A percentile compares a stretch with the other conserved stretches of the same genome.
Conservation (phyloP, 2,329 filamentous ascomycete species). For the Epichloe elymi region DNA sequence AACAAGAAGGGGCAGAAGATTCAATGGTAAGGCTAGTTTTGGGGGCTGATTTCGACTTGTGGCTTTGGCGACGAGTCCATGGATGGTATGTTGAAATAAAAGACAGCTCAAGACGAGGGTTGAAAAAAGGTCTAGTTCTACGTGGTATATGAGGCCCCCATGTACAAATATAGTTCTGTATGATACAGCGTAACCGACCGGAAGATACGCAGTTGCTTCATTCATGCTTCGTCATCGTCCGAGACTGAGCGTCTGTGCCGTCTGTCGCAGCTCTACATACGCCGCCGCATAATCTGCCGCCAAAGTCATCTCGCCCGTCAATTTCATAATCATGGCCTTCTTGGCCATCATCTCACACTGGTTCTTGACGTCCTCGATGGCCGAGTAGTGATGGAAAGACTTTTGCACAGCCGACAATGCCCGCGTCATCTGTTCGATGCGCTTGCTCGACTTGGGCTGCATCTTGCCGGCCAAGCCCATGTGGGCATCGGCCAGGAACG, state of each 20-base stretch:
- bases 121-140: background rate
- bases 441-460: slow-evolving; percentile 27
- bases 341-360: slow-evolving; percentile 73
- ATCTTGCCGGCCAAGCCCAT: slow-evolving; percentile 59
- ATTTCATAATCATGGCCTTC: slow-evolving; percentile 63
- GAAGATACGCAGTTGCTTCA: background rate
- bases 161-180: background rate
- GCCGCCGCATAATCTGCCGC: slow-evolving; percentile 55
- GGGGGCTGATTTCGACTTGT: background rate
- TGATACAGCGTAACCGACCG: background rate
- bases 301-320: slow-evolving; percentile 48
- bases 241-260: slow-evolving; percentile 18
- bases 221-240: slow-evolving; percentile 4
- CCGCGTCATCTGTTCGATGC: slow-evolving; percentile 43
- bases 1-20: slow-evolving; percentile 25
- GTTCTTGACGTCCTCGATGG: slow-evolving; percentile 49
- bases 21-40: slow-evolving; percentile 20
- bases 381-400: slow-evolving; percentile 51
- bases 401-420: slow-evolving; percentile 49
- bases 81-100: too few relatives aligned
- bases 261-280: slow-evolving; percentile 45
- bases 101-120: background rate
- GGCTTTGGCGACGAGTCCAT: background rate
- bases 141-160: background rate
- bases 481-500: slow-evolving; percentile 59